Conservation (phyloP, 441 rosid genomes). For the Syzygium malaccense region DNA sequence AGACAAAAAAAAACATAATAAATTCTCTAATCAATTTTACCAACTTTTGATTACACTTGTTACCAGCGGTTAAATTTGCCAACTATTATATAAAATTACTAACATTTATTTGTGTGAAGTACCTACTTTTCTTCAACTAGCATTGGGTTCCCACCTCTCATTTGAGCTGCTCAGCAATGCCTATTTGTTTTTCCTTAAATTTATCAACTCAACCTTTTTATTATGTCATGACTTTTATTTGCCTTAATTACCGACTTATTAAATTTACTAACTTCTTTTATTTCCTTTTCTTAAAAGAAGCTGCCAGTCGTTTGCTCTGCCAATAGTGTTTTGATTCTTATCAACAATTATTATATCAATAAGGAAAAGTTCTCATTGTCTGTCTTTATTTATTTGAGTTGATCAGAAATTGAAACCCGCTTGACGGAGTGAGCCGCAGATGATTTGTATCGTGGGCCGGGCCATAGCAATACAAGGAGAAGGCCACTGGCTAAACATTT, state of each 20-base stretch:
- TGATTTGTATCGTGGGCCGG: background rate
- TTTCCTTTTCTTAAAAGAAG: background rate
- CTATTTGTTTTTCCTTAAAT: background rate
- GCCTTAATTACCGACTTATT: background rate
- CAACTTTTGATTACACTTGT: background rate
- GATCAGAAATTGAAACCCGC: background rate
- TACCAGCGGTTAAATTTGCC: background rate
- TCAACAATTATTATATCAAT: background rate
- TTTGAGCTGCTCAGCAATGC: background rate
- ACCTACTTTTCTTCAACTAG: background rate
- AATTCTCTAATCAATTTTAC: background rate
- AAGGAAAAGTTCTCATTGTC: background rate
- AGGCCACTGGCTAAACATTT: background rate
- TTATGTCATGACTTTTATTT: background rate
- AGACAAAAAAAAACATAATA: background rate
- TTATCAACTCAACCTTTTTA: background rate
- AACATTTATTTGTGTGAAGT: background rate
- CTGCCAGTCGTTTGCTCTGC: background rate
- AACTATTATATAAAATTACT: background rate
- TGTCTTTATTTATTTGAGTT: background rate
- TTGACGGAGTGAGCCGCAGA: background rate
- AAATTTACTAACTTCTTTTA: background rate
- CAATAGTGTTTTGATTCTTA: background rate
- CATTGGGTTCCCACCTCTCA: background rate
- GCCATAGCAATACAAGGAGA: background rate